Evolutionary conservation across 371 early-diverging fungal species (phyloP).

Genomic region (Circinella umbellata): DNA sequence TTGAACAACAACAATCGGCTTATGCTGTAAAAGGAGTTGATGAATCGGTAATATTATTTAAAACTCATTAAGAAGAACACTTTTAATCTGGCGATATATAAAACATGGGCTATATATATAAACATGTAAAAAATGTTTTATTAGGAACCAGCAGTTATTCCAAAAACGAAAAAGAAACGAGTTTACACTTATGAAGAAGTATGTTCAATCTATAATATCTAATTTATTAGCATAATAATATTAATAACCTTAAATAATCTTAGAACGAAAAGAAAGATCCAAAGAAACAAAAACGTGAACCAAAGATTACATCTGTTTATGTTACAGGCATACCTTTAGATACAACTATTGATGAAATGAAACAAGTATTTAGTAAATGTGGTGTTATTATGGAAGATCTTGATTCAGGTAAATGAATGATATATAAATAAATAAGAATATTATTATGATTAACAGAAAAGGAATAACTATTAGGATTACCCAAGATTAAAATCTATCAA

Average conservation of each 20-base stretch:
- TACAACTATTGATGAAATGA: slow-evolving; percentile 78
- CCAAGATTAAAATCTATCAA: slow-evolving; percentile 91
- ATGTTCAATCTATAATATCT: neutral
- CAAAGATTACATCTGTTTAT: slow-evolving; percentile 80
- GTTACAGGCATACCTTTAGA: slow-evolving; percentile 88
- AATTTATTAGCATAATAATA: too few species aligned
- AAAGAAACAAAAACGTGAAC: slow-evolving; percentile 58
- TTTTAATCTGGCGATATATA: too few species aligned
- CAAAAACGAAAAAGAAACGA: slow-evolving; percentile 42
- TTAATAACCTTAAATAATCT: too few species aligned
- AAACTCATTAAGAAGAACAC: neutral
- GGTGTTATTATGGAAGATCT: slow-evolving; percentile 92
- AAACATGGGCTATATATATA: neutral
- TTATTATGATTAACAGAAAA: too few species aligned
- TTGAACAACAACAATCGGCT: slow-evolving; percentile 82
- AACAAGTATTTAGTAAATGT: slow-evolving; percentile 80
- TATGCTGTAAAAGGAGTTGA: slow-evolving; percentile 72
- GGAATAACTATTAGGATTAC: slow-evolving; percentile 55
- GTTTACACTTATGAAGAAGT: slow-evolving; percentile 43
- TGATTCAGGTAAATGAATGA: slow-evolving; percentile 48
- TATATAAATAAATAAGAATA: too few species aligned
- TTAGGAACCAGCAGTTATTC: slow-evolving; percentile 27
- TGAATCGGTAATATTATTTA: slow-evolving; percentile 42
- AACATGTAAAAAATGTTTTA: neutral
- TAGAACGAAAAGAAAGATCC: slow-evolving; percentile 29